Base-by-base conservation (phyloP, 768 basidiomycete species). In the Porphyrellus cyaneotinctus region DNA sequence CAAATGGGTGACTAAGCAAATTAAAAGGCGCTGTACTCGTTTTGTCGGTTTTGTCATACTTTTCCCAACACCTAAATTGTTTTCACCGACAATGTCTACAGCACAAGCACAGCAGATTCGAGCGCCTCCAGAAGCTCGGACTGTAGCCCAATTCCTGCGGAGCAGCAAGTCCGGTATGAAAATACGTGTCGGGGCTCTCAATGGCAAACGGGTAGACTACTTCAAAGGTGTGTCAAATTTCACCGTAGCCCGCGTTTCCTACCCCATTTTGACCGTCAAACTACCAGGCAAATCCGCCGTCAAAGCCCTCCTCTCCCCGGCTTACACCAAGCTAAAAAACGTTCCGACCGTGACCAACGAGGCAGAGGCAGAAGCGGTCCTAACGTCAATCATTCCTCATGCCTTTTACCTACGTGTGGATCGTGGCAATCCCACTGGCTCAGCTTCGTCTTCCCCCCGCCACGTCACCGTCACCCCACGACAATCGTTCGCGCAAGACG, bases 141-240 rank as follows among this genome's bases (percentile, higher is more conserved):
- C 84, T 63, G 85, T 94, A 44, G 90, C 90, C 49, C 81, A 89
- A 59, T 99, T 90, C 65, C 75, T 99, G 45, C 84, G 97, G 41
- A 85, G 88, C 58, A 85, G 88, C 60, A 86, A 84, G 63, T 78
- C 91, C 14, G 91, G 91, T 2, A 83, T 97, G 62, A 97, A 97
- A 75, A 80, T 86, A 49, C 80, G 91, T 58, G 85, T 88, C 11
- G 97, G 97, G 20, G 88, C 94, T 10, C 73, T 97, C 64, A 91
- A 91, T 61, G 95, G 95, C 22, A 97, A 95, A 71, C 85, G 95
- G 32, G 74, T 95, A 47, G 95, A 98, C 71, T 99, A 98, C 74
- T 99, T 98, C 79, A 99, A 94, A 77, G 97, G 95, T 94, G 47
- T 60, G 78, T 30, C 31, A 23, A 22, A 12, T 2, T 18, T 20